Evolutionary conservation across 2,329 filamentous ascomycete genomes (phyloP), one percentile per base, ranked within the genome.

Genomic region (Alternaria sp.): DNA sequence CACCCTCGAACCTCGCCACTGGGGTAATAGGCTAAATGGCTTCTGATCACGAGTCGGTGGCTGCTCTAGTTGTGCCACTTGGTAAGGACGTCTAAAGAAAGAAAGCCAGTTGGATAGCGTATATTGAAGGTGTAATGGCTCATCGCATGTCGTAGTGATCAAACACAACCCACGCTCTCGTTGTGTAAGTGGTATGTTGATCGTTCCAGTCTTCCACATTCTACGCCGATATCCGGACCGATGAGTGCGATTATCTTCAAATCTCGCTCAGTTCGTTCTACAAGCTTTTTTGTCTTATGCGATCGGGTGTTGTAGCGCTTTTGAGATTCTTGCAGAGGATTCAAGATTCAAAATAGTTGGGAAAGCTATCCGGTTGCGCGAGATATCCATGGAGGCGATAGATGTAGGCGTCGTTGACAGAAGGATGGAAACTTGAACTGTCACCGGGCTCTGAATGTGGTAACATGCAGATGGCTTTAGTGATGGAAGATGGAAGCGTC

Each of bases 11-110:
- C 51, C 46, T 51, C 34, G 46, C 58, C 58, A 61, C 58, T 24
- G 55, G 54, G 39, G 44, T 54, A 61, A 56, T 53, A 61, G 61
- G 58, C 54, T 63, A 63, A 63, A 63, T 50, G 29, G 34, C 34
- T 54, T 10, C 39, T 39, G 42, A 52, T 36, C 44, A 23, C 39
- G 51, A 48, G 29, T 56, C 29, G 41, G 51, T 58, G 52, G 51
- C 51, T 52, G 53, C 44, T 29, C 31, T 53, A 56, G 31, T 33
- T 34, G 26, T 50, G 41, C 46, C 46, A 39, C 34, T 17, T 53
- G 21, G 23, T 44, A 17, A 9, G 46, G 31, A 33, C 4, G 28
- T 41, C 7, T 36, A 13, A 21, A 24, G 9, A 13, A n/a, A 23
- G 8, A 54, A 37, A 41, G 24, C 14, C 24, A 54, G 26, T 17